Percentiles rank a stretch among this genome's conserved stretches.
These are phyloP conservation scores for Echeveria elegans DNA, from an alignment of 164 flowering plant species.

Conservation along the genomic window DNA sequence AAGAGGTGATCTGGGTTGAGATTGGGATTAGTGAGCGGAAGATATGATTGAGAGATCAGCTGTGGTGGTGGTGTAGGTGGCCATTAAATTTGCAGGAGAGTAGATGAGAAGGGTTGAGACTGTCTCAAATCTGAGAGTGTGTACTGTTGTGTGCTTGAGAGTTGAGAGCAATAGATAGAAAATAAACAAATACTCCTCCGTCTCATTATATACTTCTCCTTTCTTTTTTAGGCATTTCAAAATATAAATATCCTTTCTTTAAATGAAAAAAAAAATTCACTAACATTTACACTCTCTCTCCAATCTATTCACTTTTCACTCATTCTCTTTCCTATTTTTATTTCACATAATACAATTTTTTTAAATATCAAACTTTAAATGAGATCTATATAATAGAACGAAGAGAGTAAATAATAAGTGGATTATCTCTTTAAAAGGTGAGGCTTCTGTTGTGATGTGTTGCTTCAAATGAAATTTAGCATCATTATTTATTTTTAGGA, in stretches of 20 bases:
- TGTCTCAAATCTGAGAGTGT: neutral
- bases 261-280: too few relatives aligned
- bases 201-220: too few relatives aligned
- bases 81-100: neutral
- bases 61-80: neutral
- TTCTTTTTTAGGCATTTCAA: too few relatives aligned
- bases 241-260: too few relatives aligned
- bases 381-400: too few relatives aligned
- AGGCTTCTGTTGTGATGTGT: neutral
- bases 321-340: too few relatives aligned
- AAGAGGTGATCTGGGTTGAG: neutral
- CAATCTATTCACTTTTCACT: too few relatives aligned
- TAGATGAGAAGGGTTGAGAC: neutral
- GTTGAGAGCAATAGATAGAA: neutral
- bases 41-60: neutral
- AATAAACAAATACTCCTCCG: conserved; percentile 6
- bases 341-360: too few relatives aligned
- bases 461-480: neutral
- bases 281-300: too few relatives aligned
- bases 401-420: neutral
- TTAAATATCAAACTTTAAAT: too few relatives aligned
- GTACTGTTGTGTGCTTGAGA: neutral
- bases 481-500: too few relatives aligned
- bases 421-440: neutral
- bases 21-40: neutral